Evolutionary conservation across 1,284 basidiomycete genomes (phyloP), one percentile per base, ranked within the genome.

Genomic region (Marasmius sp.): DNA sequence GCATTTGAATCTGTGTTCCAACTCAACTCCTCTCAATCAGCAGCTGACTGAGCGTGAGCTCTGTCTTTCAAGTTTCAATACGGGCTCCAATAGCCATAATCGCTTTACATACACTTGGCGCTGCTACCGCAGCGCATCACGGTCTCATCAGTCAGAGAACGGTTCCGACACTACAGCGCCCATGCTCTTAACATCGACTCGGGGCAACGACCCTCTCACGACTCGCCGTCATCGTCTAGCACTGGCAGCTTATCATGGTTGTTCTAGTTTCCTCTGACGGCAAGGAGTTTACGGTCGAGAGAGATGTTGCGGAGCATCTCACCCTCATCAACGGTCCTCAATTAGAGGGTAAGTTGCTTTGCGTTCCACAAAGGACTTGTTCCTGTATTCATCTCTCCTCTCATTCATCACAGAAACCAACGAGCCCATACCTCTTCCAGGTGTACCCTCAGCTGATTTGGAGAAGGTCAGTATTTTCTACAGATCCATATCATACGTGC

Each of bases 391-490:
- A 27, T 57, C 63, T 63, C 65, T 60, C 55, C 64, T 64, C 48
- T 37, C 64, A 65, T 63, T 33, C 73, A 97, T 97, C 59, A 95
- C 94, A 68, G 94, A 95, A 77, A 89, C 88, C 67, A 92, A 94
- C 76, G 89, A 93, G 72, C 88, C 95, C 60, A 98, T 99, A 73
- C 97, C 97, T 56, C 82, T 99, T 10, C 95, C 95, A 63, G 99
- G 98, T 75, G 97, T 99, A 16, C 95, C 95, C 8, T 94, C 95
- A 6, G 93, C 91, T 67, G 97, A 99, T 7, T 80, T 99, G 73
- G 95, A 95, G 83, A 99, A 99, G 91, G 95, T 92, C 53, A 61
- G 41, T 38, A 20, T 22, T 18, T 27, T 52, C 27, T 27, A 27
- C 27, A 27, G 27, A 27, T 56, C 27, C 22, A 22, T 51, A 33